Evolutionary conservation across 495 filamentous ascomycete species (phyloP).

Genomic region (Neurospora tetraspora): DNA sequence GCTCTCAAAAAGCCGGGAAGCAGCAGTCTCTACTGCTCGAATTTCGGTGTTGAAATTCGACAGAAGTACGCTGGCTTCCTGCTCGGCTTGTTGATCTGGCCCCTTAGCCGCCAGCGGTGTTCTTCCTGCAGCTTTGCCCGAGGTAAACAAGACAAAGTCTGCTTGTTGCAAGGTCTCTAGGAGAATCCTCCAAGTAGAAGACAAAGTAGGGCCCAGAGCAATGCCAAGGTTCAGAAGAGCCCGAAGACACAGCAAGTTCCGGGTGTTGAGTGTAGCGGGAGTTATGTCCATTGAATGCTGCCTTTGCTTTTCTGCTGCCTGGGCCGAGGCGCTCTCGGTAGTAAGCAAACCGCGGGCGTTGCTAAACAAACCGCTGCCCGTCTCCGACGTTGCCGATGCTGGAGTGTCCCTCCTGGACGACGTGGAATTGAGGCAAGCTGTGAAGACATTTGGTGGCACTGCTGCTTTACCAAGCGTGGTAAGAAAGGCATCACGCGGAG

Average conservation of each 20-base stretch:
- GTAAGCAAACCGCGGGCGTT: constrained; percentile 56
- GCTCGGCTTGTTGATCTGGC: constrained; percentile 31
- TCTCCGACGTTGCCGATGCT: constrained; percentile 31
- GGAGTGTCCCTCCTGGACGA: constrained; percentile 17
- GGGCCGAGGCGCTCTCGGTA: constrained; percentile 47
- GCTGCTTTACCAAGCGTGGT: constrained; percentile 90
- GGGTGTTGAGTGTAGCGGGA: constrained; percentile 58
- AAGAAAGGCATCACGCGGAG: constrained; percentile 86
- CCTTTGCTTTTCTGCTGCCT: constrained; percentile 38
- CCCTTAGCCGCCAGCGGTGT: constrained; percentile 33
- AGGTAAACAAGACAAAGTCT: constrained; percentile 68
- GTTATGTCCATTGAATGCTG: constrained; percentile 42
- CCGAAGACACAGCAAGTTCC: constrained; percentile 81
- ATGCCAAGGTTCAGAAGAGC: constrained; percentile 91
- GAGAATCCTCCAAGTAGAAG: constrained; percentile 77
- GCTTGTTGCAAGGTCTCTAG: constrained; percentile 87
- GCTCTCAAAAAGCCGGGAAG: constrained; percentile 77
- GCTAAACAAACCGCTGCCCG: constrained; percentile 40
- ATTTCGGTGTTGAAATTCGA: constrained; percentile 68
- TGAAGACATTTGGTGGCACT: constrained; percentile 66
- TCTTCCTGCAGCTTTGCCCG: constrained; percentile 36
- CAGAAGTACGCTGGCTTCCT: constrained; percentile 39
- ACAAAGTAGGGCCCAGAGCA: constrained; percentile 80
- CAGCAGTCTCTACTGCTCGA: constrained; percentile 80
- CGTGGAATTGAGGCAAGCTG: constrained; percentile 44